Base-by-base conservation (phyloP, 352 stramenopile genomes). In the Peronospora belbahrii region DNA sequence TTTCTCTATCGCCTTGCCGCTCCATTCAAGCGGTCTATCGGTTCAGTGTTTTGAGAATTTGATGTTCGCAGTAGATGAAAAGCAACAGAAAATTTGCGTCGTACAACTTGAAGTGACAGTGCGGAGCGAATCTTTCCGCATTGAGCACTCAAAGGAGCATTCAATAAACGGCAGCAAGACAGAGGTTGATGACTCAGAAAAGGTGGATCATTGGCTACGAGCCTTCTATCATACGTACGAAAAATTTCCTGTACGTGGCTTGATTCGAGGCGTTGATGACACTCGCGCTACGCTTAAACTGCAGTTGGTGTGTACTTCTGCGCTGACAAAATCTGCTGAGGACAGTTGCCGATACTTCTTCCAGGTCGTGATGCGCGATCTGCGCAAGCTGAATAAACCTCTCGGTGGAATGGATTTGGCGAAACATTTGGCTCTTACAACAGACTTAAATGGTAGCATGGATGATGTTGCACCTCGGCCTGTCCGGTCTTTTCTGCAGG, bases 301-400 rank as follows among this genome's bases (percentile, higher is more conserved):
- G 18, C 55, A 49, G 8, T n/a, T 77, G 10, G 37, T 55, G 19
- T 67, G 47, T 17, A 54, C 22, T 13, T 42, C 34, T 17, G 15
- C 27, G 8, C 35, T 54, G 2, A 24, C 38, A 2, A 14, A 49
- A 6, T 9, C 37, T 0, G 15, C 24, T 23, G 44, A 58, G 47
- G 28, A 56, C 2, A 50, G 7, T 10, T 65, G 59, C 13, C 54
- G 45, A 5, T 43, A 48, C 14, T 68, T 62, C 9, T 65, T 68
- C 24, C 43, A 62, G 19, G 18, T 9, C 17, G 46, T 85, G 33
- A 86, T 83, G 70, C 28, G 59, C 2, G 65, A 79, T 13, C 42
- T 89, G 15, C 51, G 51, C 10, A 63, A 69, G 14, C 56, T 85
- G 13, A 74, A 85, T 50, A 89, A 89, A 44, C 59, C 65, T 17